Conservation (phyloP, 2,329 filamentous ascomycete species). For the Apiospora arundinis region DNA sequence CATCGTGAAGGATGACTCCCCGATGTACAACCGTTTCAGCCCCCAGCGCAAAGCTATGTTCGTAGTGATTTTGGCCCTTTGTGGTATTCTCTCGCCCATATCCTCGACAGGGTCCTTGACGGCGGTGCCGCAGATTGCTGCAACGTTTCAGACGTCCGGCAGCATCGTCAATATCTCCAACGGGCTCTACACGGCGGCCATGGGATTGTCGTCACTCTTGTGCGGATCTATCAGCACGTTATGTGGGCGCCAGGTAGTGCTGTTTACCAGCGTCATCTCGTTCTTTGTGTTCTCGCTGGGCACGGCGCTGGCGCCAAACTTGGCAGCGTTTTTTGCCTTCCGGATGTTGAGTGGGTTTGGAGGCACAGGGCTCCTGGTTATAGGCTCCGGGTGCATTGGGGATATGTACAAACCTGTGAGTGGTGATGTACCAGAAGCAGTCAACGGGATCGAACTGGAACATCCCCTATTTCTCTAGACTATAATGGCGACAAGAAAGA, state of each 20-base stretch:
- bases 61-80: conserved; percentile 7
- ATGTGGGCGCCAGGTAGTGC: conserved; percentile 39
- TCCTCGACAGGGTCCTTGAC: conserved; percentile 3
- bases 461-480: background rate
- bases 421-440: background rate
- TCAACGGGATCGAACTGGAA: no score
- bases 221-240: conserved; percentile 42
- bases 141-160: conserved; percentile 19
- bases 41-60: background rate
- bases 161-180: conserved; percentile 45
- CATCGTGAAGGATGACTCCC: background rate
- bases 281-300: conserved; percentile 41
- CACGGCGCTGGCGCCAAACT: conserved; percentile 39
- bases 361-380: conserved; percentile 47
- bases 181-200: conserved; percentile 44
- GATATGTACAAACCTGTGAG: conserved; percentile 46
- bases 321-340: conserved; percentile 44
- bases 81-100: conserved; percentile 10
- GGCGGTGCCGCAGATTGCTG: conserved; percentile 23
- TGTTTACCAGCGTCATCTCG: conserved; percentile 40
- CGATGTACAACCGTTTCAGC: conserved; percentile 3
- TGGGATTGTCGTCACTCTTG: conserved; percentile 45
- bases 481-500: background rate
- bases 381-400: conserved; percentile 45
- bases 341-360: conserved; percentile 43